phyloP scores from a whole-genome alignment of 2,329 filamentous ascomycete genomes.

The Ascochyta rabiei region DNA sequence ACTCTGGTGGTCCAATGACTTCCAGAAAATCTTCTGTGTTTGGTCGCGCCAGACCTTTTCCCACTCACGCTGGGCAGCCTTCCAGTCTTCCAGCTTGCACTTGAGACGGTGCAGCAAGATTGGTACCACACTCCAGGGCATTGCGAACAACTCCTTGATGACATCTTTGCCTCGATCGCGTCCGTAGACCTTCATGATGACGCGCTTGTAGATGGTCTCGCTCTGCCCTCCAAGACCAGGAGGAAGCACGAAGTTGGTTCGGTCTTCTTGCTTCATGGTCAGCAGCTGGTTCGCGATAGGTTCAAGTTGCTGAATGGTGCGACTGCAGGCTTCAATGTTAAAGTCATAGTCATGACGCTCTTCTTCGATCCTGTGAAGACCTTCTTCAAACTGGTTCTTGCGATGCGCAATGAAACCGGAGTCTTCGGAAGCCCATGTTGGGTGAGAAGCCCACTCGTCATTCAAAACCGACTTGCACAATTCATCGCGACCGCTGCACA shows the following conservation, averaged over 20 bases:
- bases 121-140: conserved; percentile 86
- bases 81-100: conserved; percentile 97
- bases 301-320: conserved; percentile 94
- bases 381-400: conserved; percentile 95
- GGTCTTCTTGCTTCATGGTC: conserved; percentile 73
- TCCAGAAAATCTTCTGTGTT: conserved; percentile 92
- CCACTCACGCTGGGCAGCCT: conserved; percentile 95
- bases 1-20: conserved; percentile 95
- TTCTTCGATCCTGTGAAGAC: conserved; percentile 93
- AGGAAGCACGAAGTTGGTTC: conserved; percentile 77
- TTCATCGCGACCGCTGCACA: conserved; percentile 92
- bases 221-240: conserved; percentile 87
- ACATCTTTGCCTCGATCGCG: conserved; percentile 82
- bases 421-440: conserved; percentile 98
- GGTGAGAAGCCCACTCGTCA: conserved; percentile 97
- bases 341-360: conserved; percentile 99
- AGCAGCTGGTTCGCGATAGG: conserved; percentile 91
- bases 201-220: conserved; percentile 94
- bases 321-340: conserved; percentile 92
- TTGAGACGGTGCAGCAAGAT: conserved; percentile 88
- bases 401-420: conserved; percentile 96
- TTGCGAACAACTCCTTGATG: conserved; percentile 81
- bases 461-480: conserved; percentile 93
- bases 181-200: conserved; percentile 97
- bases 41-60: conserved; percentile 98